Evolutionary conservation across 1,284 basidiomycete genomes (phyloP).

Genomic region (Fomitopsis palustris): DNA sequence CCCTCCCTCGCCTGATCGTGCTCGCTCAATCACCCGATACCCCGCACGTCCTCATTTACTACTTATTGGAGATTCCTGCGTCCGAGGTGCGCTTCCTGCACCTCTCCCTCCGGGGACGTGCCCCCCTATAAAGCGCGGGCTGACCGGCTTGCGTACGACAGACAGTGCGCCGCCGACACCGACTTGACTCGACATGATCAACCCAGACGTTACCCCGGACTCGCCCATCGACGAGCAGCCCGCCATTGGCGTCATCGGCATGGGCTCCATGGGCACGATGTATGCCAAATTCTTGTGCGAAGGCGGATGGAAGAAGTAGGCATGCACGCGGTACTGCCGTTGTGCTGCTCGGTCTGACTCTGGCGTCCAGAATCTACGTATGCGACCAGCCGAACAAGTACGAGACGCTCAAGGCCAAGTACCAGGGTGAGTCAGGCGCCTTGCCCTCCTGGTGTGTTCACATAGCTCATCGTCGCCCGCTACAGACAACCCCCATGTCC

Average conservation of each 20-base stretch:
- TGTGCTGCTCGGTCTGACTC: not conserved
- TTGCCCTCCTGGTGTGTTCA: not conserved
- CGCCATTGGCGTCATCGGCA: conserved; percentile 83
- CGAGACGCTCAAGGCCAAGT: conserved; percentile 60
- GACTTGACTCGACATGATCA: conserved; percentile 4
- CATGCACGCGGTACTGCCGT: not conserved
- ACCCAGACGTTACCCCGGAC: conserved; percentile 44
- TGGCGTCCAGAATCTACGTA: conserved; percentile 72
- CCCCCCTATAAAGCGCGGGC: not conserved
- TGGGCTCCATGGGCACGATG: conserved; percentile 96
- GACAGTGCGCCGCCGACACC: not conserved
- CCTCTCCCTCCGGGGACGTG: not conserved
- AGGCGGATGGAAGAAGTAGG: conserved; percentile 85
- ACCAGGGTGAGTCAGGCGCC: conserved; percentile 44
- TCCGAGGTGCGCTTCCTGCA: conserved; percentile 5
- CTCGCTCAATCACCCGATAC: not conserved
- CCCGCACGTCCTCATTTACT: not conserved
- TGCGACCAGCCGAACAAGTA: conserved; percentile 86
- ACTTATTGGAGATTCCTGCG: not conserved
- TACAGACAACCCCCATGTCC: conserved; percentile 54
- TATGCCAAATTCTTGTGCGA: conserved; percentile 77
- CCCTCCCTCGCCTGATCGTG: not conserved
- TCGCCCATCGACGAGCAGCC: conserved; percentile 59
- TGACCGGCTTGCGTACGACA: not conserved
- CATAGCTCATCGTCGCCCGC: conserved; percentile 4